Evolutionary conservation across 768 basidiomycete genomes (phyloP).

Genomic region (Agaricus subrufescens): DNA sequence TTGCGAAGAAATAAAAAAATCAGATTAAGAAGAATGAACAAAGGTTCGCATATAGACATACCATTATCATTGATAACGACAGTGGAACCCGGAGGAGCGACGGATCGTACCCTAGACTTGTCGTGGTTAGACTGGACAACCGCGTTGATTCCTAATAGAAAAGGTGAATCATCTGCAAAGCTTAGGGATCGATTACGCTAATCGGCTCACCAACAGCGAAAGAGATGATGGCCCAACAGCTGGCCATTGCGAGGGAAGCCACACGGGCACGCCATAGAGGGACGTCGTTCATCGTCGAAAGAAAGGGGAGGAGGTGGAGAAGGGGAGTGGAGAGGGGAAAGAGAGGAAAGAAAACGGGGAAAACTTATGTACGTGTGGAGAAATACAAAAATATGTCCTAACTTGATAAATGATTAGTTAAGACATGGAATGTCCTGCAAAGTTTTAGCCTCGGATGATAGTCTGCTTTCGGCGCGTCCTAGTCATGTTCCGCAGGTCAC

Average conservation of each 20-base stretch:
- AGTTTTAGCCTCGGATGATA: slow-evolving; percentile 1
- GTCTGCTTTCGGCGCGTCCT: neutral
- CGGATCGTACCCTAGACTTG: slow-evolving; percentile 12
- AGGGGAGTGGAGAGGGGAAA: neutral
- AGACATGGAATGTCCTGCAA: no score
- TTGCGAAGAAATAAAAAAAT: neutral
- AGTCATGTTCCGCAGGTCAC: slow-evolving; percentile 1
- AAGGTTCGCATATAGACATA: neutral
- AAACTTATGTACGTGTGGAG: neutral
- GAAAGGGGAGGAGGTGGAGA: neutral
- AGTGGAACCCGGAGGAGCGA: slow-evolving; percentile 12
- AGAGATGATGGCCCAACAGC: slow-evolving; percentile 23
- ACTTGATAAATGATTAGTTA: neutral
- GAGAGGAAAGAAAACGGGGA: neutral
- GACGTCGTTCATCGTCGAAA: neutral
- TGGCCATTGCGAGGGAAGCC: slow-evolving; percentile 23
- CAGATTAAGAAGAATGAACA: neutral
- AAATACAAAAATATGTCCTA: neutral
- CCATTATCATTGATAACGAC: slow-evolving; percentile 18
- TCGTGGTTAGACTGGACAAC: slow-evolving; percentile 19
- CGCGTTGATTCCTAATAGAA: slow-evolving; percentile 18
- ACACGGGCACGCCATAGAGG: slow-evolving; percentile 21
- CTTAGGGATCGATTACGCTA: neutral
- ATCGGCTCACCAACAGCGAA: slow-evolving; percentile 15
- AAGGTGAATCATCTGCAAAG: neutral